Conservation (phyloP, 192 early-diverging fungal species). For the Coemansia sp. region DNA sequence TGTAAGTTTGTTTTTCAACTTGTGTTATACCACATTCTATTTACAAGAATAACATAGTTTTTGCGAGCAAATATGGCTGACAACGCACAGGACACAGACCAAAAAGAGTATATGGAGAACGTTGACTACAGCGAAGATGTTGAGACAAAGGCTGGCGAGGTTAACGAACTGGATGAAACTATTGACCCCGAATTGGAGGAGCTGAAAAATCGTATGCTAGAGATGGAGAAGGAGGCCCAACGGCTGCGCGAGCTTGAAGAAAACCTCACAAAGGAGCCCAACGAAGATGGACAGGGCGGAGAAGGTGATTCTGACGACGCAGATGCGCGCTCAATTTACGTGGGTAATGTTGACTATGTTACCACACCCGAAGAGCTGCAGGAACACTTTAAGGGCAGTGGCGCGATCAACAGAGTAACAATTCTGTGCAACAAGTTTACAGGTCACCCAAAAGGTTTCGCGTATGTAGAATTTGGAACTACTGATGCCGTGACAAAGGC, state of each 20-base stretch:
- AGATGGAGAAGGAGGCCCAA: constrained; percentile 55
- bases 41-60: too few relatives aligned
- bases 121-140: constrained; percentile 28
- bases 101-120: constrained; percentile 17
- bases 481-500: constrained; percentile 76
- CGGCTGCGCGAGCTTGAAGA: constrained; percentile 50
- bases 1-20: too few relatives aligned
- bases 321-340: constrained; percentile 88
- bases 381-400: constrained; percentile 91
- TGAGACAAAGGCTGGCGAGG: constrained; percentile 7
- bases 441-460: constrained; percentile 88
- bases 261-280: constrained; percentile 36
- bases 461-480: constrained; percentile 96
- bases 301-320: constrained; percentile 49
- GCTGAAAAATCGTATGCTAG: constrained; percentile 45
- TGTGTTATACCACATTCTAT: too few relatives aligned
- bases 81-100: constrained; percentile 1
- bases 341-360: constrained; percentile 95
- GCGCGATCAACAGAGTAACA: constrained; percentile 95
- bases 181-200: constrained; percentile 47
- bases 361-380: constrained; percentile 94
- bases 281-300: constrained; percentile 14
- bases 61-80: constrained; percentile 5
- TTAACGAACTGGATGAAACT: constrained; percentile 7
- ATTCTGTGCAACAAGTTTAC: constrained; percentile 94